Evolutionary conservation across 2,329 filamentous ascomycete genomes (phyloP).

Genomic region (Penicillium sp.): DNA sequence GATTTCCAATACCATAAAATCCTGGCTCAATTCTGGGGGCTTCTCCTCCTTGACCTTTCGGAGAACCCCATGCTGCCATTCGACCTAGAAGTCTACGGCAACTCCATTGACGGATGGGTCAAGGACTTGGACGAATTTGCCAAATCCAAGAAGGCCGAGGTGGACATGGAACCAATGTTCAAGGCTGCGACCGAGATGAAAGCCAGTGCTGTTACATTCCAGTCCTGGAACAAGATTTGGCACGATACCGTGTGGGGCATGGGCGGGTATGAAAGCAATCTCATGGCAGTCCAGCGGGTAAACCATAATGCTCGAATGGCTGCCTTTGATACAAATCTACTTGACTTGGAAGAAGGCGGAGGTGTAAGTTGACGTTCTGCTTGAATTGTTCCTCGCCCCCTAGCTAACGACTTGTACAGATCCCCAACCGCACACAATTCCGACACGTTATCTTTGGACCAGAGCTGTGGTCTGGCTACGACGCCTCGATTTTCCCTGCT

Average conservation of each 20-base stretch:
- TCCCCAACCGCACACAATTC: constrained; percentile 86
- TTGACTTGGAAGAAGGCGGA: constrained; percentile 69
- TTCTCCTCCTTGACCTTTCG: constrained; percentile 81
- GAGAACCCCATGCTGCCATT: constrained; percentile 81
- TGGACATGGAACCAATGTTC: constrained; percentile 59
- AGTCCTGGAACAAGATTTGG: constrained; percentile 75
- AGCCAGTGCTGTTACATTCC: constrained; percentile 62
- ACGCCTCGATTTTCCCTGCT: constrained; percentile 72
- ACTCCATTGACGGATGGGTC: constrained; percentile 62
- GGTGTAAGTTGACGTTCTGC: constrained; percentile 62
- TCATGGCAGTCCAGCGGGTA: constrained; percentile 65
- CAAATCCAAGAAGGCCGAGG: constrained; percentile 51
- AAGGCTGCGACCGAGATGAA: constrained; percentile 63
- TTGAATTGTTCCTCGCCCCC: neutral
- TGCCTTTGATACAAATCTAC: constrained; percentile 74
- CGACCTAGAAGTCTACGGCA: constrained; percentile 71
- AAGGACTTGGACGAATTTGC: constrained; percentile 66
- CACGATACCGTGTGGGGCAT: constrained; percentile 66
- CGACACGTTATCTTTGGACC: constrained; percentile 91
- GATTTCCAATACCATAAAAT: constrained; percentile 76
- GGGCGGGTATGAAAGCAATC: constrained; percentile 72
- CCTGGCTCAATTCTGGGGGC: constrained; percentile 73
- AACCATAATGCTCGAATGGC: constrained; percentile 77
- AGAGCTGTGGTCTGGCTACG: constrained; percentile 68
- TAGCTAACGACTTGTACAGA: constrained; percentile 46